These are phyloP conservation scores for Colletotrichum zoysiae DNA, from an alignment of 2,329 filamentous ascomycete genomes.

Conservation along the genomic window DNA sequence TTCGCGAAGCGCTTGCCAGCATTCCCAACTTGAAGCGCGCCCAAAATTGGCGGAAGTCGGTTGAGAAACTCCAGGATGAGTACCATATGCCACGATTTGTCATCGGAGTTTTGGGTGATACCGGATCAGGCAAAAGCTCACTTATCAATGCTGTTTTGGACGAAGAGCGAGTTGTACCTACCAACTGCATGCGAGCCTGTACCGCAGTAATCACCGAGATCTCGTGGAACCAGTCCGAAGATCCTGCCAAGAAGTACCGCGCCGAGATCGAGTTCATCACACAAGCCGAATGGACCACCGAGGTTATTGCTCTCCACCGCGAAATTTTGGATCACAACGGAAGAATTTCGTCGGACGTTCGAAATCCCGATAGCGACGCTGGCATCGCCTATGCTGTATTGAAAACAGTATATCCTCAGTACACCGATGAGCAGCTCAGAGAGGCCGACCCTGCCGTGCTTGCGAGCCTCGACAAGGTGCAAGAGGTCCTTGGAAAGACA, in stretches of 20 bases:
- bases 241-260: constrained; percentile 56
- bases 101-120: constrained; percentile 71
- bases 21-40: constrained; percentile 4
- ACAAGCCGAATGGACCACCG: constrained; percentile 63
- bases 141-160: constrained; percentile 74
- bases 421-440: constrained; percentile 31
- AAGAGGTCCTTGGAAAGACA: constrained; percentile 2
- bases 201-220: constrained; percentile 73
- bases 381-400: constrained; percentile 57
- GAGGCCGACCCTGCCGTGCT: neutral
- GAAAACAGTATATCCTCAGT: constrained; percentile 58
- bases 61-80: constrained; percentile 43
- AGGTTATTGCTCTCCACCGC: constrained; percentile 61
- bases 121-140: constrained; percentile 72
- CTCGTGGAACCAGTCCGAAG: constrained; percentile 62
- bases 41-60: neutral
- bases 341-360: constrained; percentile 51
- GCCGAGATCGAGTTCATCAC: constrained; percentile 71
- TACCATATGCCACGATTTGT: constrained; percentile 52
- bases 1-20: neutral
- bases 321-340: constrained; percentile 61
- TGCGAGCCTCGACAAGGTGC: neutral
- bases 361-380: constrained; percentile 58
- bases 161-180: constrained; percentile 63
- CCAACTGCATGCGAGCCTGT: constrained; percentile 69